These are phyloP conservation scores for Daphne laureola DNA, from an alignment of 441 rosid genomes.

Conservation along the genomic window DNA sequence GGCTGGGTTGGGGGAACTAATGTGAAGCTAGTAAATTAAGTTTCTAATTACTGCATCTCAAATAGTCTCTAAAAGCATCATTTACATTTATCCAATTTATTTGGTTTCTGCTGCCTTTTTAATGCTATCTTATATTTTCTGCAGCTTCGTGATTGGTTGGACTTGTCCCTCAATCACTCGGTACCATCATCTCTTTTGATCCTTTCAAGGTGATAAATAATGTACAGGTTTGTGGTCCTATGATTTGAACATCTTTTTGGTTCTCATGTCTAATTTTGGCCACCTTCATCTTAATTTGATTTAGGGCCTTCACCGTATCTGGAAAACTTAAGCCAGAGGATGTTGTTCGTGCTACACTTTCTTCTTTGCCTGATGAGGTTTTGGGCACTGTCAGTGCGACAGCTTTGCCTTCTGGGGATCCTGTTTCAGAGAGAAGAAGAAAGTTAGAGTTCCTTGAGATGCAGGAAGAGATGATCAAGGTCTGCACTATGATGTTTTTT, in stretches of 20 bases:
- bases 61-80: too few species aligned
- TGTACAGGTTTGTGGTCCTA: background rate
- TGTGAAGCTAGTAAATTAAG: too few species aligned
- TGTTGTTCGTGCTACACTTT: constrained; percentile 84
- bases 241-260: constrained; percentile 2
- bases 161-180: constrained; percentile 75
- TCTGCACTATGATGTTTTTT: constrained; percentile 18
- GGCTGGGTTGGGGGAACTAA: too few species aligned
- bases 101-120: constrained; percentile 5
- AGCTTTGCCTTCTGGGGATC: constrained; percentile 83
- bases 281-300: background rate
- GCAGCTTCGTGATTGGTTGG: constrained; percentile 86
- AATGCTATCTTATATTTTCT: constrained; percentile 13
- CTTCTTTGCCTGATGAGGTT: constrained; percentile 96
- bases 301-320: constrained; percentile 80
- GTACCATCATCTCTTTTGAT: constrained; percentile 78
- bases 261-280: constrained; percentile 1
- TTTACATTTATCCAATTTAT: background rate
- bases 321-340: constrained; percentile 87
- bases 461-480: constrained; percentile 97
- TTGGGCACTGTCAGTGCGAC: constrained; percentile 89
- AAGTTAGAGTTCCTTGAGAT: constrained; percentile 82
- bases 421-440: constrained; percentile 85
- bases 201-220: constrained; percentile 51
- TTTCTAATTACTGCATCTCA: too few species aligned